Evolutionary conservation across 768 basidiomycete genomes (phyloP), one percentile per base, ranked within the genome.

Genomic region (Xerocomellus amylosporus): DNA sequence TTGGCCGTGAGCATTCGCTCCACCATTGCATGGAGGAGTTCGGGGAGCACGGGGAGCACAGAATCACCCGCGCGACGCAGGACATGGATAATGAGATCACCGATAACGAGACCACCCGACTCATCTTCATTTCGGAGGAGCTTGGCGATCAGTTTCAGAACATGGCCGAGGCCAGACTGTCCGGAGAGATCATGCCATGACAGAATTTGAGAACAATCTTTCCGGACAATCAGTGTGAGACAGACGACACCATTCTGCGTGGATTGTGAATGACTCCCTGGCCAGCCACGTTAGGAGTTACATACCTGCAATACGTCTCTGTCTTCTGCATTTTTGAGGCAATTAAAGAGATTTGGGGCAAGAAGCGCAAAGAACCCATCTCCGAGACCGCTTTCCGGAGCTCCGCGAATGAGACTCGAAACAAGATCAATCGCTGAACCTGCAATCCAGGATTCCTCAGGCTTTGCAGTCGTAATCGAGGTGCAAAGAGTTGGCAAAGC

Each of bases 71-170:
- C 90, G 57, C 83, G 85, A 24, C 96, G 81, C 46, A 99, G 77
- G 24, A 98, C 76, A 63, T 98, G 94, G 59, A 98, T 90, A 66
- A 99, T 90, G 40, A 99, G 77, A 65, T 98, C 96, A 19, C 97
- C 97, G 44, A 98, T 88, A 49, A 90, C 88, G 20, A 98, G 80
- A 10, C 95, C 96, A 38, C 90, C 93, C 0, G 94, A 88, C 70
- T 99, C 97, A 57, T 93, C 90, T 58, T 90, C 84, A 55, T 77
- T 82, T 53, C 85, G 81, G 26, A 99, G 76, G 42, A 90, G 80
- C 57, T 82, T 84, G 26, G 88, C 91, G 34, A 98, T 83, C 39
- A 97, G 74, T 13, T 78, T 77, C 43, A 98, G 77, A 15, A 90
- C 79, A 55, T 85, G 78, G 34, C 87, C 83, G 10, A 98, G 80